A percentile compares a stretch with the other conserved stretches of the same genome.
These are phyloP conservation scores for Fomitiporia mediterranea DNA, from an alignment of 1,284 basidiomycete genomes.

Conservation along the genomic window DNA sequence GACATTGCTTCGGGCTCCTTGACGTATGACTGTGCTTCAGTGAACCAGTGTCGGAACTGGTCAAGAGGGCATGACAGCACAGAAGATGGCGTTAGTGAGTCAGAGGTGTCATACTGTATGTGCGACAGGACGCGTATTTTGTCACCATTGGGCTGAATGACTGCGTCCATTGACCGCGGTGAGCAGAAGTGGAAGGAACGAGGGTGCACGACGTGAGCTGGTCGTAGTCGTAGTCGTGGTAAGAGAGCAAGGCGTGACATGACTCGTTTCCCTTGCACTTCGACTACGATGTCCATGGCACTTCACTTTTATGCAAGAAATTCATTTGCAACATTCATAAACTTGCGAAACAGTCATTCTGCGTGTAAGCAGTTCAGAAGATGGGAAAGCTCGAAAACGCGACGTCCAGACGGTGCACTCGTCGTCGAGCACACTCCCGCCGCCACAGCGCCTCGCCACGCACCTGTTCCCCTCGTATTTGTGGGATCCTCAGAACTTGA, in stretches of 20 bases:
- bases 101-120: constrained; percentile 67
- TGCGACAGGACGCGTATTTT: constrained; percentile 66
- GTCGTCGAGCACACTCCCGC: constrained; percentile 29
- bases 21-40: constrained; percentile 55
- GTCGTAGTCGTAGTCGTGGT: constrained; percentile 1
- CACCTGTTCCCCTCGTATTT: constrained; percentile 50
- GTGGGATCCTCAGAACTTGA: constrained; percentile 26
- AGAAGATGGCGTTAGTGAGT: constrained; percentile 51
- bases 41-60: constrained; percentile 86
- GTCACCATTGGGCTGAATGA: constrained; percentile 18
- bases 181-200: background rate
- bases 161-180: constrained; percentile 21
- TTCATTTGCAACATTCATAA: background rate
- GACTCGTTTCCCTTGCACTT: background rate
- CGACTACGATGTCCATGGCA: constrained; percentile 4
- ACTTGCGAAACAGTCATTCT: background rate
- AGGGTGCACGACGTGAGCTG: background rate
- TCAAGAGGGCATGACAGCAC: constrained; percentile 68
- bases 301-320: background rate
- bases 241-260: constrained; percentile 14
- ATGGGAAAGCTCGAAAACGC: constrained; percentile 4
- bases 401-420: constrained; percentile 1
- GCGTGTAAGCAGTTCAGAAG: background rate
- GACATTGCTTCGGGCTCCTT: constrained; percentile 87
- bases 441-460: constrained; percentile 39